Evolutionary conservation across 305 asterid species (phyloP), one percentile per base, ranked within the genome.

Genomic region (Solanum hybrid): DNA sequence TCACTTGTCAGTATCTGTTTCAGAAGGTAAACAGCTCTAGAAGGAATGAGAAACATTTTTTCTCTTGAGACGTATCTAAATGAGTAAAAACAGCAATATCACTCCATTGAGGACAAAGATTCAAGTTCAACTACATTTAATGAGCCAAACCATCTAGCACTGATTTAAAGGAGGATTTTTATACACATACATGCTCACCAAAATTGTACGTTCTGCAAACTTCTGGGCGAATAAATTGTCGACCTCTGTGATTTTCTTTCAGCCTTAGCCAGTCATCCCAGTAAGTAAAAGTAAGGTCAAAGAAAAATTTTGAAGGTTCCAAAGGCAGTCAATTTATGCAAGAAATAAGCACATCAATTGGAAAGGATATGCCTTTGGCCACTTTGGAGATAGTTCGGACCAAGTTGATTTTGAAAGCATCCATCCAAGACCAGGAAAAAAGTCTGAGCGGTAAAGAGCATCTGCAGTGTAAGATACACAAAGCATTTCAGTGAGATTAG

Each of bases 351-450:
- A 80, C 66, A 76, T 80, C 87, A 88, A 89, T 56, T 88, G 20
- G 90, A 75, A 94, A 97, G 99, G 99, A 97, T 97, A 97, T 96
- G 99, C 99, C 90, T 97, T 97, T n/a, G 99, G 99, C 99, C 99
- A 97, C 93, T 97, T 97, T 73, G 99, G 98, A 90, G 99, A 96
- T 91, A 97, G 91, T 91, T 97, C 99, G 90, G 96, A 96, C 99
- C 99, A 97, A 32, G 93, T 96, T 90, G 98, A 94, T 90, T 89
- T 96, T 79, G 99, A 88, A 26, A 96, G 98, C 99, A 97, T 97
- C 99, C 99, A 97, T 78, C 99, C 99, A 82, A 97, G 99, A 91
- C 99, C 99, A 69, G 99, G 99, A 92, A 97, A 97, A 91, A 97
- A 97, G 91, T 97, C 99, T 34, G 99, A 96, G 88, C 99, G 99